Conservation (phyloP, 2,329 filamentous ascomycete species). For the Gaeumannomyces sp. region DNA sequence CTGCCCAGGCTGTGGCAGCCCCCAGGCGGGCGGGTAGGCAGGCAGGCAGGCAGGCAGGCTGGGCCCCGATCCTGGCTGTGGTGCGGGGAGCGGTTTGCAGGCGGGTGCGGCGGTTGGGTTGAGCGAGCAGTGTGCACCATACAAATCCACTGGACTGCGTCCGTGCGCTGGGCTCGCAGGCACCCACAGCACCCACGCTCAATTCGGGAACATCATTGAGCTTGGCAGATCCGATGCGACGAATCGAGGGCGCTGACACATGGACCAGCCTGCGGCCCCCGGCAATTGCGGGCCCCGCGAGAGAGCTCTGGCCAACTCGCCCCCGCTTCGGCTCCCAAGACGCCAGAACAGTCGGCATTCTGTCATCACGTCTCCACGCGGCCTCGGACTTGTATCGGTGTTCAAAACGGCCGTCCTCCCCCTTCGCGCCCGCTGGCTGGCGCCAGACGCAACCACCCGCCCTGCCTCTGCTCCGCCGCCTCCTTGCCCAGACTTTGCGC, state of each 20-base stretch:
- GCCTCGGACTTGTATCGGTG: slow-evolving; percentile 19
- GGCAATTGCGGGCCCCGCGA: neutral
- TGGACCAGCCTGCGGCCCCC: neutral
- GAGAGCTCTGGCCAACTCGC: neutral
- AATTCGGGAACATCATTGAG: neutral
- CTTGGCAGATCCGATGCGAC: too few species aligned
- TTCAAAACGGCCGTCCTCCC: slow-evolving; percentile 9
- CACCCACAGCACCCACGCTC: neutral
- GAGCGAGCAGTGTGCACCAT: too few species aligned
- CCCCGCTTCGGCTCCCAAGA: neutral
- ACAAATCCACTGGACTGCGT: neutral
- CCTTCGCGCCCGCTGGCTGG: neutral
- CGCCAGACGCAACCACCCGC: too few species aligned
- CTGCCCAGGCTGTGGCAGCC: neutral
- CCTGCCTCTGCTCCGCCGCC: neutral
- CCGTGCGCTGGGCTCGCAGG: neutral
- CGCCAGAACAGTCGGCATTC: neutral
- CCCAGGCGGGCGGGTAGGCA: neutral
- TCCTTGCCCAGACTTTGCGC: neutral
- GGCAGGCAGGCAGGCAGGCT: neutral
- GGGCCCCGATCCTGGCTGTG: too few species aligned
- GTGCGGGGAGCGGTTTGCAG: too few species aligned
- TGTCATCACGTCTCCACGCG: neutral
- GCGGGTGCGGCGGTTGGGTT: too few species aligned
- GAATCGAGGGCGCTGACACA: neutral